Conservation (phyloP, 768 basidiomycete species). For the Thelephora ganbajun region DNA sequence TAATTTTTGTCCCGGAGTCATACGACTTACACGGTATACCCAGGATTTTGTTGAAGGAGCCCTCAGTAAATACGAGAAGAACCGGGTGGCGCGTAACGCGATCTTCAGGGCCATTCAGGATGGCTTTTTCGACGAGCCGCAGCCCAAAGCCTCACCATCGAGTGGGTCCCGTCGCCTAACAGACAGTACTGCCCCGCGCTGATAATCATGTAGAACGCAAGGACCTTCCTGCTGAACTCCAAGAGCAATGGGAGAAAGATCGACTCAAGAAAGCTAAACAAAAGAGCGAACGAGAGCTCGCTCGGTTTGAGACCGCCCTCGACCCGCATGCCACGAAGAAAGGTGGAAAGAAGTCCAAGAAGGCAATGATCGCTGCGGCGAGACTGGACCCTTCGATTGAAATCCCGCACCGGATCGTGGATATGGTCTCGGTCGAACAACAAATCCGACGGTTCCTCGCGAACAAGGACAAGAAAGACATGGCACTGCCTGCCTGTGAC, state of each 20-base stretch:
- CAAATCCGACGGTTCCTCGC: slow-evolving; percentile 59
- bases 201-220: slow-evolving; percentile 28
- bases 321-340: slow-evolving; percentile 53
- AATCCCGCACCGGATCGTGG: slow-evolving; percentile 37
- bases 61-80: slow-evolving; percentile 10
- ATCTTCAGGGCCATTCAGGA: slow-evolving; percentile 47
- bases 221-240: slow-evolving; percentile 41
- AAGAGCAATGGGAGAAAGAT: slow-evolving; percentile 66
- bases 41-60: no score
- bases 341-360: slow-evolving; percentile 54
- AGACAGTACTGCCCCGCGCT: neutral
- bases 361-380: slow-evolving; percentile 48
- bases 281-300: slow-evolving; percentile 48
- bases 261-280: slow-evolving; percentile 69
- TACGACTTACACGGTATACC: neutral
- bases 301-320: slow-evolving; percentile 38
- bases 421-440: slow-evolving; percentile 51
- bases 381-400: slow-evolving; percentile 31
- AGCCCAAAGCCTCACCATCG: slow-evolving; percentile 22
- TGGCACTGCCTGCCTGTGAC: slow-evolving; percentile 69
- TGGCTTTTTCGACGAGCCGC: slow-evolving; percentile 29
- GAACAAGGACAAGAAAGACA: slow-evolving; percentile 32
- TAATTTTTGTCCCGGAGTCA: neutral
- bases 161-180: slow-evolving; percentile 26
- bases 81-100: slow-evolving; percentile 37